A percentile compares a stretch with the other conserved stretches of the same genome.
phyloP scores from a whole-genome alignment of 495 filamentous ascomycete species.

The Trichocladium uniseriatum region DNA sequence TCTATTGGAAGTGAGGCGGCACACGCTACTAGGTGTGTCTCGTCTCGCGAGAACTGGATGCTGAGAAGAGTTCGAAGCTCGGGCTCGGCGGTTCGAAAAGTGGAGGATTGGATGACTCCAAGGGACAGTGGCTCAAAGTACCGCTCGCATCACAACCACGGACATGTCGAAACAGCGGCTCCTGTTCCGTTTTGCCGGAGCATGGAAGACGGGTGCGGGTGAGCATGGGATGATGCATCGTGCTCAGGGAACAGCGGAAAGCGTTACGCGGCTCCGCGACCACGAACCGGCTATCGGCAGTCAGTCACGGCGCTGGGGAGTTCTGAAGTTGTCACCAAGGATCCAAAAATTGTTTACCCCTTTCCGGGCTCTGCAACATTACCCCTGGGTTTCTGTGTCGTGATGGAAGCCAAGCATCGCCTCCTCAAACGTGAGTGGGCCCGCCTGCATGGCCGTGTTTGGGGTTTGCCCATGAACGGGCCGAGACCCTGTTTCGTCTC shows the following conservation, averaged over 20 bases:
- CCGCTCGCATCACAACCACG: not conserved
- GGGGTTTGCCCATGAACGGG: constrained; percentile 22
- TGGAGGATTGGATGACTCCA: not conserved
- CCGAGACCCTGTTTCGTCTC: constrained; percentile 33
- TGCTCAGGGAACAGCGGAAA: constrained; percentile 12
- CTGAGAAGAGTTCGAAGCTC: not conserved
- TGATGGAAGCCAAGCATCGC: constrained; percentile 11
- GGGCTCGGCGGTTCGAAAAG: not conserved
- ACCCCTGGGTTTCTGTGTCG: not conserved
- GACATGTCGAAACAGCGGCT: not conserved
- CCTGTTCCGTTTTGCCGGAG: not conserved
- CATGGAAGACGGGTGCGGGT: constrained; percentile 3
- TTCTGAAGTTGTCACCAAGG: constrained; percentile 1
- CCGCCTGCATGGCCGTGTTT: constrained; percentile 27
- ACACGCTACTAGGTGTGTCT: not conserved
- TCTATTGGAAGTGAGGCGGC: constrained; percentile 49
- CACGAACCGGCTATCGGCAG: constrained; percentile 21
- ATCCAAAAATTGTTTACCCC: constrained; percentile 2
- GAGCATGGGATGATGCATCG: constrained; percentile 4
- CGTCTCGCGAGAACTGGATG: not conserved
- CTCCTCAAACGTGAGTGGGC: constrained; percentile 27
- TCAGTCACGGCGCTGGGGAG: constrained; percentile 2
- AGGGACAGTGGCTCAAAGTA: not conserved
- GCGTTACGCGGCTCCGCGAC: constrained; percentile 11
- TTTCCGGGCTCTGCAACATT: constrained; percentile 2